Evolutionary conservation across 2,329 filamentous ascomycete genomes (phyloP).

Genomic region (Pyrenophora teres): DNA sequence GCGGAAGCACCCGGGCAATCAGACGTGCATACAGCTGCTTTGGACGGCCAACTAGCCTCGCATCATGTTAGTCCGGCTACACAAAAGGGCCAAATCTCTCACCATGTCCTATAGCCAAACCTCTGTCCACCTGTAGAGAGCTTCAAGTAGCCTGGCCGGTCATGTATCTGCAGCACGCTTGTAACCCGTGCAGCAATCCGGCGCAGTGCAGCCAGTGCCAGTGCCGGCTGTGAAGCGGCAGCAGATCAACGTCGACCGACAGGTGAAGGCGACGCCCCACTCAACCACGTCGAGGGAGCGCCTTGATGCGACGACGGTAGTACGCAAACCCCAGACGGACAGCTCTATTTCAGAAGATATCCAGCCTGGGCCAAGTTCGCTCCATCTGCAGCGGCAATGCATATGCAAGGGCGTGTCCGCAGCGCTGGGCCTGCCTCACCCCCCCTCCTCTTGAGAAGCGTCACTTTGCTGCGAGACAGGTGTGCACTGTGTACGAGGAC

Average conservation of each 20-base stretch:
- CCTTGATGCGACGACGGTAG: conserved; percentile 18
- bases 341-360: conserved; percentile 2
- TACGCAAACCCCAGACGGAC: conserved; percentile 22
- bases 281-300: conserved; percentile 13
- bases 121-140: conserved; percentile 18
- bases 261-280: conserved; percentile 17
- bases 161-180: conserved; percentile 28
- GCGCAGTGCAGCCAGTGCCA: conserved; percentile 26
- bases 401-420: conserved; percentile 30
- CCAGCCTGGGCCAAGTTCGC: conserved; percentile 3
- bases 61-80: conserved; percentile 38
- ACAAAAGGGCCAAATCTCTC: conserved; percentile 37
- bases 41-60: conserved; percentile 40
- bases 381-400: conserved; percentile 26
- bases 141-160: conserved; percentile 27
- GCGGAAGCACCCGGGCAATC: conserved; percentile 15
- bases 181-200: conserved; percentile 32
- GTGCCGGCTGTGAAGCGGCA: conserved; percentile 20
- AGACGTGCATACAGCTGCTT: conserved; percentile 26
- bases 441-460: conserved; percentile 14
- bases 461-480: conserved; percentile 26
- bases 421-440: conserved; percentile 14
- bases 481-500: conserved; percentile 6
- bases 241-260: conserved; percentile 17
- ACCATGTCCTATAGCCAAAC: conserved; percentile 24